Conservation (phyloP, 2,329 filamentous ascomycete genomes). For the Cercospora sesami region DNA sequence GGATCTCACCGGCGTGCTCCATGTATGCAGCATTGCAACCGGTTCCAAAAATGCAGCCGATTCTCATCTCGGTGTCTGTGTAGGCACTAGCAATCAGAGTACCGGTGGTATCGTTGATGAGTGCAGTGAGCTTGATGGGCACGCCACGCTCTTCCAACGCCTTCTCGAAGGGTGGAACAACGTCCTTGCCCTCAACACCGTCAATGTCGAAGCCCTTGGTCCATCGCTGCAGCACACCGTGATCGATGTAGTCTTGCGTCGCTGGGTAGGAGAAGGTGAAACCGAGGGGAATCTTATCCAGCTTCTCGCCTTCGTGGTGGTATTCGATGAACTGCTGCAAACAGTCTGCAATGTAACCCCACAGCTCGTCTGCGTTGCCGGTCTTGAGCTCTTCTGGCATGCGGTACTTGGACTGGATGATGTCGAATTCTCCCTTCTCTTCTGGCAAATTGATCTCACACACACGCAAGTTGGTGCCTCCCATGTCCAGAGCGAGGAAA, state of each 20-base stretch:
- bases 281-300: conserved; percentile 73
- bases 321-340: conserved; percentile 85
- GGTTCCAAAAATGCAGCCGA: conserved; percentile 97
- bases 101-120: conserved; percentile 98
- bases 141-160: conserved; percentile 75
- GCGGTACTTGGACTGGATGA: conserved; percentile 93
- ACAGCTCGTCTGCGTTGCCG: conserved; percentile 79
- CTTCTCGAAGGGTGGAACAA: conserved; percentile 82
- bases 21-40: conserved; percentile 99
- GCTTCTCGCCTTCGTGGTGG: conserved; percentile 68
- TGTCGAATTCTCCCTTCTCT: conserved; percentile 85
- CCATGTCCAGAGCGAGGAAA: conserved; percentile 90
- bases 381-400: conserved; percentile 93
- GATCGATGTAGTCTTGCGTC: conserved; percentile 88
- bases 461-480: conserved; percentile 91
- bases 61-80: conserved; percentile 88
- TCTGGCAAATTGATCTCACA: conserved; percentile 89
- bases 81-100: conserved; percentile 96
- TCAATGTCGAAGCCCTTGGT: conserved; percentile 96
- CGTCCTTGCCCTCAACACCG: conserved; percentile 85
- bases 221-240: conserved; percentile 90
- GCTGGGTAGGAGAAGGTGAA: conserved; percentile 97
- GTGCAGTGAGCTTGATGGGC: conserved; percentile 85
- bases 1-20: conserved; percentile 86
- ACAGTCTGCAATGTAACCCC: conserved; percentile 93